A percentile compares a stretch with the other conserved stretches of the same genome.
phyloP scores from a whole-genome alignment of 345 rosid species.

The Syzygium aqueum region DNA sequence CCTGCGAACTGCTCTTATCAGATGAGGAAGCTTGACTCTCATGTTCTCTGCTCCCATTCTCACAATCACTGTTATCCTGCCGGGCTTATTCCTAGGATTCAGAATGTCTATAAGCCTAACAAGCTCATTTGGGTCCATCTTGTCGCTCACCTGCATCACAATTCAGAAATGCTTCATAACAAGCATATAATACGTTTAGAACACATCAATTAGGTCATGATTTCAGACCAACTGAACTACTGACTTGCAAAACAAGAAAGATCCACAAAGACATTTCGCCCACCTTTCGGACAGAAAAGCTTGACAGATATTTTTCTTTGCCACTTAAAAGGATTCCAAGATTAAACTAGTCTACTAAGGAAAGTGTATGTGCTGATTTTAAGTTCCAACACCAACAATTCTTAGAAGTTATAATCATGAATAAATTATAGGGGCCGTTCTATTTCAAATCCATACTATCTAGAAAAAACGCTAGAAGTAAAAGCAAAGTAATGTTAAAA shows the following conservation, averaged over 20 bases:
- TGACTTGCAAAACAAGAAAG: not conserved
- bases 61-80: slow-evolving; percentile 26
- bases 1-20: slow-evolving; percentile 23
- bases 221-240: not conserved
- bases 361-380: not conserved
- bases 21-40: slow-evolving; percentile 27
- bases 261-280: not conserved
- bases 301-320: not conserved
- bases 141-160: slow-evolving; percentile 19
- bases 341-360: not conserved
- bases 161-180: not conserved
- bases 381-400: not conserved
- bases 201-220: not conserved
- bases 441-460: not conserved
- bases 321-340: not conserved
- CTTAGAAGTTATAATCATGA: not conserved
- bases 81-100: slow-evolving; percentile 27
- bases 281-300: fast-evolving
- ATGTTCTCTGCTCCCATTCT: slow-evolving; percentile 34
- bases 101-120: slow-evolving; percentile 25
- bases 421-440: not conserved
- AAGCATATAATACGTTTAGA: not conserved
- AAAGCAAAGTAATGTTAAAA: not conserved
- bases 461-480: not conserved
- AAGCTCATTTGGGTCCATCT: slow-evolving; percentile 33